phyloP scores from a whole-genome alignment of 768 basidiomycete species.

The Phylloporus sp. region DNA sequence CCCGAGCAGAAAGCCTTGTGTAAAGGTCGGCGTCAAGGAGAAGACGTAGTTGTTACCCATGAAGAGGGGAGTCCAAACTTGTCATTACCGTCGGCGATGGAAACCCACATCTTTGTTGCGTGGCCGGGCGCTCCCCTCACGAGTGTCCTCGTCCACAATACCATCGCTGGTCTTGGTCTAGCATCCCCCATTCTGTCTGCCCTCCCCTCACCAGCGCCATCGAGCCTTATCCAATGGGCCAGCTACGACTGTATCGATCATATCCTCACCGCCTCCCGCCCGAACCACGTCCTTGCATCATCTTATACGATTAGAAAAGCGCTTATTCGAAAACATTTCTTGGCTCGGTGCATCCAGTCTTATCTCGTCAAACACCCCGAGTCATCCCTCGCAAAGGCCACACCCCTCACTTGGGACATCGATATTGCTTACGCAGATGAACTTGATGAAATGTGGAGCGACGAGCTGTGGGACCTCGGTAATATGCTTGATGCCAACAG shows the following conservation, averaged over 20 bases:
- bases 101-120: slow-evolving; percentile 38
- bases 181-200: slow-evolving; percentile 27
- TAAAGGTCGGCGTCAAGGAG: slow-evolving; percentile 84
- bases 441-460: slow-evolving; percentile 87
- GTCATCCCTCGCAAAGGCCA: slow-evolving; percentile 50
- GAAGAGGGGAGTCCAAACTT: not conserved
- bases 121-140: slow-evolving; percentile 58
- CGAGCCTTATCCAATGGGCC: slow-evolving; percentile 68
- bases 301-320: slow-evolving; percentile 89
- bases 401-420: slow-evolving; percentile 78
- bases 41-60: slow-evolving; percentile 55
- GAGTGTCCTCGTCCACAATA: slow-evolving; percentile 41
- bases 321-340: slow-evolving; percentile 90
- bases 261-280: slow-evolving; percentile 54
- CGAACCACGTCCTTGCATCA: slow-evolving; percentile 59
- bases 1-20: slow-evolving; percentile 89
- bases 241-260: slow-evolving; percentile 87
- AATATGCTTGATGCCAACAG: slow-evolving; percentile 46
- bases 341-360: slow-evolving; percentile 68
- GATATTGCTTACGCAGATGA: slow-evolving; percentile 91
- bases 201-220: slow-evolving; percentile 19
- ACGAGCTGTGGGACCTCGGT: slow-evolving; percentile 89
- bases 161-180: slow-evolving; percentile 36
- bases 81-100: not conserved
- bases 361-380: slow-evolving; percentile 69